Evolutionary conservation across 2,329 filamentous ascomycete species (phyloP).

Genomic region (Ophiostoma perfectum): DNA sequence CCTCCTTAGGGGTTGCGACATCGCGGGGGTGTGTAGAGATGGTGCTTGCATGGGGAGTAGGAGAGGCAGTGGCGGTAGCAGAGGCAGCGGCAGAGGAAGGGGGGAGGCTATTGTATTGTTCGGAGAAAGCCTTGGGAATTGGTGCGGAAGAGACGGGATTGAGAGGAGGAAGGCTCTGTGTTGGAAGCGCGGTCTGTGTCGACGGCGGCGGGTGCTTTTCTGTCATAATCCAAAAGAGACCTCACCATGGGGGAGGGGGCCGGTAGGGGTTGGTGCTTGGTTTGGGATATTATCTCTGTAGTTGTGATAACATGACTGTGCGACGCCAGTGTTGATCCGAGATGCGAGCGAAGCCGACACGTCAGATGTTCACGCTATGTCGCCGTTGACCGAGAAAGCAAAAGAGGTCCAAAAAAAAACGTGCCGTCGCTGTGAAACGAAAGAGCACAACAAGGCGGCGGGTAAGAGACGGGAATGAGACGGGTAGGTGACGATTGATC

Average conservation of each 20-base stretch:
- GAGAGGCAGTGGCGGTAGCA: neutral
- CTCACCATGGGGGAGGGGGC: slow-evolving; percentile 39
- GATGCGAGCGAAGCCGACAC: slow-evolving; percentile 16
- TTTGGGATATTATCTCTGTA: slow-evolving; percentile 20
- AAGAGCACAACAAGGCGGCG: neutral
- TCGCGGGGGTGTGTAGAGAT: neutral
- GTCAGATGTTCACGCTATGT: neutral
- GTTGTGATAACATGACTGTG: slow-evolving; percentile 51
- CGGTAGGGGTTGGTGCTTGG: slow-evolving; percentile 24
- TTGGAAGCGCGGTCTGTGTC: slow-evolving; percentile 52
- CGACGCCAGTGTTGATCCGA: slow-evolving; percentile 8
- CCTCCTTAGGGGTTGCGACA: slow-evolving; percentile 35
- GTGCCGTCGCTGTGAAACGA: neutral
- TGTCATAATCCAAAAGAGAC: slow-evolving; percentile 55
- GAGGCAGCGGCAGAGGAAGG: slow-evolving; percentile 24
- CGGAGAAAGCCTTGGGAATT: neutral
- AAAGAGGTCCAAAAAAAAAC: neutral
- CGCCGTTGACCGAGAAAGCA: neutral
- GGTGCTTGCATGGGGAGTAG: neutral
- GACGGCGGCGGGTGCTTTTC: slow-evolving; percentile 51
- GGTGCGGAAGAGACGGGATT: slow-evolving; percentile 27
- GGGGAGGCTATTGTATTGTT: slow-evolving; percentile 11
- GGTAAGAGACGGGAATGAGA: neutral
- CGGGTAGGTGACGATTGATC: too few relatives aligned
- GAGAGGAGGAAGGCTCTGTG: slow-evolving; percentile 44